A percentile compares a stretch with the other conserved stretches of the same genome.
Conservation (phyloP, 2,329 filamentous ascomycete genomes). For the Aspergillus sp. region DNA sequence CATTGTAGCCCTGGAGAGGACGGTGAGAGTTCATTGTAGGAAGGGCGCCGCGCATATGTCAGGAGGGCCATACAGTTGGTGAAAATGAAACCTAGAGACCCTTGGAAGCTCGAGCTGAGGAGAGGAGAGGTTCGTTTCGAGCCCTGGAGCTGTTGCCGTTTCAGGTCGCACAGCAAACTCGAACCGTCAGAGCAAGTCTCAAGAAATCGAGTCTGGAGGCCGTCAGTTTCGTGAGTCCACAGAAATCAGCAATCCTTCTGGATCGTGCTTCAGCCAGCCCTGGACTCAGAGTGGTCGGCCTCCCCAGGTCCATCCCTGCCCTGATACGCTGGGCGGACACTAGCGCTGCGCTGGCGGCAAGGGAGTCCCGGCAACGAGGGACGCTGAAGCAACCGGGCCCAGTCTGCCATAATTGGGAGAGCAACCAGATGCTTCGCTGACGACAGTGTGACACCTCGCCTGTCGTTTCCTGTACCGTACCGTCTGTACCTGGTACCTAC, state of each 20-base stretch:
- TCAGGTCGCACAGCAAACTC: slow-evolving; percentile 13
- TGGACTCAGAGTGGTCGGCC: slow-evolving; percentile 11
- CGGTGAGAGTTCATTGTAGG: slow-evolving; percentile 1
- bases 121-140: not conserved
- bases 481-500: not conserved
- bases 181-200: slow-evolving; percentile 7
- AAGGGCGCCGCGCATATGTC: slow-evolving; percentile 16
- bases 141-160: not conserved
- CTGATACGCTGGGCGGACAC: slow-evolving; percentile 36
- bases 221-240: not conserved
- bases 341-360: slow-evolving; percentile 36
- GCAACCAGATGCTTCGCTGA: not conserved
- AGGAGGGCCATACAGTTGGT: slow-evolving; percentile 8
- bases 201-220: slow-evolving; percentile 4
- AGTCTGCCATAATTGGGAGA: not conserved
- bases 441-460: slow-evolving; percentile 5
- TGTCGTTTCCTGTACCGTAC: not conserved
- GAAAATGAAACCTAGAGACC: not conserved
- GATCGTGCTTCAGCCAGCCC: slow-evolving; percentile 24
- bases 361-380: slow-evolving; percentile 39
- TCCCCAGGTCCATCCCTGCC: slow-evolving; percentile 9
- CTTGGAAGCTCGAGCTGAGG: not conserved
- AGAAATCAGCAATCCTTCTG: not conserved
- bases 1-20: not conserved
- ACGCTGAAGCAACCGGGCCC: not conserved